Evolutionary conservation across 331 rosid species (phyloP).

Genomic region (Pyracantha coccinea): DNA sequence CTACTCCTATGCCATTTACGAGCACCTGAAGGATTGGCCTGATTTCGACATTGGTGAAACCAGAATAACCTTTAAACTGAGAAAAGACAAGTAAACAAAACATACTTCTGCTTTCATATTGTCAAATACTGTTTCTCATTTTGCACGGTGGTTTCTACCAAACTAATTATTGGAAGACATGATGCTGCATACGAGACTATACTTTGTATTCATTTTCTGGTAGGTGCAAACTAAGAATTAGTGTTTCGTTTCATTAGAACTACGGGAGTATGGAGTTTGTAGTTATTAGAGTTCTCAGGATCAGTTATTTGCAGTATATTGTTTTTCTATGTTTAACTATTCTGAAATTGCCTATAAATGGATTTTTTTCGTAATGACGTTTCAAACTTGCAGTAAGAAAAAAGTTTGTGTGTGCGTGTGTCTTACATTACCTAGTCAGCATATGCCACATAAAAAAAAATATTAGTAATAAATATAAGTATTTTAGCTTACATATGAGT

Average conservation of each 20-base stretch:
- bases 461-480: neutral
- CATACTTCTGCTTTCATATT: neutral
- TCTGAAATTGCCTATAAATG: no score
- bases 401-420: neutral
- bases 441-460: neutral
- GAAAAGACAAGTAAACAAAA: constrained; percentile 36
- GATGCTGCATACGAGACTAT: neutral
- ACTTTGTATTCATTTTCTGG: neutral
- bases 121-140: neutral
- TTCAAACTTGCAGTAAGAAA: neutral
- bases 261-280: neutral
- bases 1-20: constrained; percentile 41
- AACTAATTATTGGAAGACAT: neutral
- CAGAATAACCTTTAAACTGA: constrained; percentile 41
- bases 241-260: neutral
- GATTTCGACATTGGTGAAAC: constrained; percentile 42
- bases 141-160: neutral
- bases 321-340: neutral
- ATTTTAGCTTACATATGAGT: neutral
- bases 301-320: neutral
- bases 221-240: neutral
- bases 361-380: neutral
- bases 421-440: neutral
- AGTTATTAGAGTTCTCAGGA: neutral
- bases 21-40: constrained; percentile 45